phyloP scores from a whole-genome alignment of 2,329 filamentous ascomycete genomes.

The Dendryphion nanum region DNA sequence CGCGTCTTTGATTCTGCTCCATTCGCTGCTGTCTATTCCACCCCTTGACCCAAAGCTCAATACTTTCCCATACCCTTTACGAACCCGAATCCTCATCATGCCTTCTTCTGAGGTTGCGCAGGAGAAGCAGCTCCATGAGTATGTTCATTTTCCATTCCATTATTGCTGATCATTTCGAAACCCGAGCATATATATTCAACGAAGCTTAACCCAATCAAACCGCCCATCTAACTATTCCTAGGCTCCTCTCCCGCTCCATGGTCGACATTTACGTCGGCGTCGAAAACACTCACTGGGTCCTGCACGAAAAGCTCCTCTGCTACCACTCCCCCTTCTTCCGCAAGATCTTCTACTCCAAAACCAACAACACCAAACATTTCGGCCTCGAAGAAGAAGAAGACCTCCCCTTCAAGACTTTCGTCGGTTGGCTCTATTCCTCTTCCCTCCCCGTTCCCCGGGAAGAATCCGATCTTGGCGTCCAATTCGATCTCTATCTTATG shows the following conservation, averaged over 20 bases:
- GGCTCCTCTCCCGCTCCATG: slow-evolving; percentile 54
- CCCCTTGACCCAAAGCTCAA: too few relatives aligned
- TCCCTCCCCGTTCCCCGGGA: slow-evolving; percentile 47
- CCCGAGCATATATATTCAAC: neutral
- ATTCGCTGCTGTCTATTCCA: too few relatives aligned
- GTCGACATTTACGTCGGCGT: slow-evolving; percentile 57
- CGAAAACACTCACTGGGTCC: slow-evolving; percentile 55
- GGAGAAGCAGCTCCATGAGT: slow-evolving; percentile 16
- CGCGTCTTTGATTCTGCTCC: too few relatives aligned
- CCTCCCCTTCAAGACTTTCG: slow-evolving; percentile 51
- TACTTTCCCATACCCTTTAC: too few relatives aligned
- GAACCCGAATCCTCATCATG: too few relatives aligned
- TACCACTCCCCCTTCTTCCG: slow-evolving; percentile 55
- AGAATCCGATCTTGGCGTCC: slow-evolving; percentile 50
- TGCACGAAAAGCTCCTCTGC: slow-evolving; percentile 58
- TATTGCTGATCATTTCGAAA: too few relatives aligned
- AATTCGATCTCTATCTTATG: slow-evolving; percentile 57
- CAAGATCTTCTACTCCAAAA: slow-evolving; percentile 49
- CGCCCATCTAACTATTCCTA: slow-evolving; percentile 24
- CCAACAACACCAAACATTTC: slow-evolving; percentile 36
- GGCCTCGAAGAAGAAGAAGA: slow-evolving; percentile 55
- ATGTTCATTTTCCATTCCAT: slow-evolving; percentile 2
- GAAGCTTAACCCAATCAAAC: neutral
- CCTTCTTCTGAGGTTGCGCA: slow-evolving; percentile 2
- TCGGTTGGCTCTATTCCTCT: slow-evolving; percentile 54